These are phyloP conservation scores for Leptodermis oblonga DNA, from an alignment of 257 asterid species.

Conservation along the genomic window DNA sequence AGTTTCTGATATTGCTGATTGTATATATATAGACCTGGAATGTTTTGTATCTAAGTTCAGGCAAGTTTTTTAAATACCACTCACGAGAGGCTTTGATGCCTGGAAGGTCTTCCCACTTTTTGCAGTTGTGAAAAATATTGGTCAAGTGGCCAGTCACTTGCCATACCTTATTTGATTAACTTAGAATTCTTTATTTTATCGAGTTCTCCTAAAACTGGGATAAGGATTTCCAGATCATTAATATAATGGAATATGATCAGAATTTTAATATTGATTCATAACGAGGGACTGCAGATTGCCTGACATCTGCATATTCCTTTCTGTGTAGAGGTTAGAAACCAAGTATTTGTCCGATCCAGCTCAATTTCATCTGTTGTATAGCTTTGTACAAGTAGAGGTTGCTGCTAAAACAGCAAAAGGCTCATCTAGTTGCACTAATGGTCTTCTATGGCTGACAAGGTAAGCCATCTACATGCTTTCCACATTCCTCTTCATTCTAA, in stretches of 20 bases:
- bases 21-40: background rate
- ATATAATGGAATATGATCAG: background rate
- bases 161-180: background rate
- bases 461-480: constrained; percentile 15
- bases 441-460: constrained; percentile 99
- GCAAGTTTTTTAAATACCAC: background rate
- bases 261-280: background rate
- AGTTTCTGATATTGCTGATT: background rate
- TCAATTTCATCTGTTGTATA: constrained; percentile 61
- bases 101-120: background rate
- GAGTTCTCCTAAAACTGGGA: background rate
- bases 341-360: constrained; percentile 68
- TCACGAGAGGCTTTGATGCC: background rate
- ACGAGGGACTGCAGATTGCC: background rate
- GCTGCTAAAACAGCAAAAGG: constrained; percentile 86
- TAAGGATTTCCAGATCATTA: background rate
- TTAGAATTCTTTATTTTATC: background rate
- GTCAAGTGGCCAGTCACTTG: background rate
- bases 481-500: constrained; percentile 4
- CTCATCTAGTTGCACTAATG: constrained; percentile 95
- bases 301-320: constrained; percentile 11
- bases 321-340: constrained; percentile 74
- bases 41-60: no score
- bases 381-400: constrained; percentile 87
- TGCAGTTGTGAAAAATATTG: background rate